These are phyloP conservation scores for Tolypocladium nubicola DNA, from an alignment of 2,329 filamentous ascomycete genomes.

Conservation along the genomic window DNA sequence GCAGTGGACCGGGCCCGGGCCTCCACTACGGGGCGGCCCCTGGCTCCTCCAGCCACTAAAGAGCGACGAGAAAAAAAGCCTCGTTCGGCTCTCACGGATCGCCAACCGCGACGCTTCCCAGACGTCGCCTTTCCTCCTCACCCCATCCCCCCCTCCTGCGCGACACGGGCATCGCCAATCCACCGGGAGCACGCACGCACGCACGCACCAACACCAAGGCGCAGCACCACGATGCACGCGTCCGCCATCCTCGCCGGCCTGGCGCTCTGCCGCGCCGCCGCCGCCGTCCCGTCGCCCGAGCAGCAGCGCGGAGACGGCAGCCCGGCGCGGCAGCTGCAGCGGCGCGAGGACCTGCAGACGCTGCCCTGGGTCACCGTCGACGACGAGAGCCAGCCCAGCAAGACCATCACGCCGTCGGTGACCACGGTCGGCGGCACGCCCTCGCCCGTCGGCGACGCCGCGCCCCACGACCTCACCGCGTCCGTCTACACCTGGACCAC, in stretches of 20 bases:
- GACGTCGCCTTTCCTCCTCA: not conserved
- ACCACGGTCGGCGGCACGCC: slow-evolving; percentile 36
- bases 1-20: not conserved
- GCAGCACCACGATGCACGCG: not conserved
- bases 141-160: not conserved
- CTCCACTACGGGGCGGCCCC: not conserved
- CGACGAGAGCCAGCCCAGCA: slow-evolving; percentile 30
- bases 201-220: not conserved
- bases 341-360: slow-evolving; percentile 17
- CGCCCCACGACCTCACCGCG: slow-evolving; percentile 37
- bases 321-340: not conserved
- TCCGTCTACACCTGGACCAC: slow-evolving; percentile 26
- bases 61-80: not conserved
- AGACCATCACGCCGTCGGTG: slow-evolving; percentile 37
- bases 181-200: not conserved
- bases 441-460: slow-evolving; percentile 22
- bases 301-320: not conserved
- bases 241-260: not conserved
- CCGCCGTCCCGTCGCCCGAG: not conserved
- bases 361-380: slow-evolving; percentile 42
- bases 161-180: not conserved
- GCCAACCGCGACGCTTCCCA: not conserved
- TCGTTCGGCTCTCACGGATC: not conserved
- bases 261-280: slow-evolving; percentile 2
- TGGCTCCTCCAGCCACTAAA: not conserved